Conservation (phyloP, 2,329 filamentous ascomycete genomes). For the Dactylellina parvicollis region DNA sequence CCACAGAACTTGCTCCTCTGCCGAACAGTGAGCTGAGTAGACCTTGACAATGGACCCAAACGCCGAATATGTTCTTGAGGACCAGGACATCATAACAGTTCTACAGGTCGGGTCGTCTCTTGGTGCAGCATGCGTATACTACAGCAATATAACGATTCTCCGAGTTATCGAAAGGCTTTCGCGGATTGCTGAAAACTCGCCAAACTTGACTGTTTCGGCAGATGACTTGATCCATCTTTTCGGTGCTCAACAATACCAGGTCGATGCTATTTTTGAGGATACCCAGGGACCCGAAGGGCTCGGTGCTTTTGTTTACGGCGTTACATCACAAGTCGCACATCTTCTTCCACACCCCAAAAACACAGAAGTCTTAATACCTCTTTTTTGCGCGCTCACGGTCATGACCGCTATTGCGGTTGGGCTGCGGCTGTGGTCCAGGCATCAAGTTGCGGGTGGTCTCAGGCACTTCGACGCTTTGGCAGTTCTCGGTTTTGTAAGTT, state of each 20-base stretch:
- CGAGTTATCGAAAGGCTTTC: neutral
- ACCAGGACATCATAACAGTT: too few species aligned
- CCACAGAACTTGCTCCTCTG: neutral
- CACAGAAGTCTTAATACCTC: conserved; percentile 3
- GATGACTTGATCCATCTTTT: conserved; percentile 9
- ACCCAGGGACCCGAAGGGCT: neutral
- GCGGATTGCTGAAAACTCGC: neutral
- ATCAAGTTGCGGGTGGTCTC: conserved; percentile 28
- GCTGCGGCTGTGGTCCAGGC: conserved; percentile 31
- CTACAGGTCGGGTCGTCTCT: too few species aligned
- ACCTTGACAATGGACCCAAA: too few species aligned
- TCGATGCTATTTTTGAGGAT: neutral
- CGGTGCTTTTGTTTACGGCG: neutral
- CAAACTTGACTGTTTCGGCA: neutral
- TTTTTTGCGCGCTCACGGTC: conserved; percentile 20
- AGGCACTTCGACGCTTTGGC: conserved; percentile 24
- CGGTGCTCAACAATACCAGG: conserved; percentile 12
- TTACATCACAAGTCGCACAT: neutral
- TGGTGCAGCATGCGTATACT: too few species aligned
- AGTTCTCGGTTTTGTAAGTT: conserved; percentile 26
- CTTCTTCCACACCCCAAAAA: conserved; percentile 3
- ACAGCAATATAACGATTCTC: too few species aligned
- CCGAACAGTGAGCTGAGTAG: too few species aligned
- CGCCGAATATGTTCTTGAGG: too few species aligned
- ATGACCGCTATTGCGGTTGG: conserved; percentile 29